Percentiles rank a stretch among this genome's conserved stretches.
Conservation (phyloP, 805 yeast species). For the Myxozyma udenii region DNA sequence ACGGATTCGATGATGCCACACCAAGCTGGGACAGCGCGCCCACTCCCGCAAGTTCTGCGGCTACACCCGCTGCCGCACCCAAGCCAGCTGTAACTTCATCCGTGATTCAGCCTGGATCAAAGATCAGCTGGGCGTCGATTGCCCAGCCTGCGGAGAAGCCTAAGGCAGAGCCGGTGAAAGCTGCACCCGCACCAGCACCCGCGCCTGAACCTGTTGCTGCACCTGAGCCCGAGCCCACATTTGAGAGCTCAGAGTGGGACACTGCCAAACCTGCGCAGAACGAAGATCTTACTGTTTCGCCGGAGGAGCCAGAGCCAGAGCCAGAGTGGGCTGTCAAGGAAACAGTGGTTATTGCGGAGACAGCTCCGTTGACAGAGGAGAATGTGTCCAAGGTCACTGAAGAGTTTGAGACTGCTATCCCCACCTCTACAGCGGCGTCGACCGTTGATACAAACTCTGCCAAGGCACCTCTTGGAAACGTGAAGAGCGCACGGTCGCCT, state of each 20-base stretch:
- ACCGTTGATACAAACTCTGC: conserved; percentile 25
- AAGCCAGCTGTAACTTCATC: conserved; percentile 6
- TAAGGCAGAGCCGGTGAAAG: conserved; percentile 14
- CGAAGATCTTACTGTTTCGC: not conserved
- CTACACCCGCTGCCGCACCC: conserved; percentile 34
- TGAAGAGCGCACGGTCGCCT: conserved; percentile 25
- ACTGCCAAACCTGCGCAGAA: conserved; percentile 3
- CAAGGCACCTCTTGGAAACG: conserved; percentile 31
- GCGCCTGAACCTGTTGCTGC: conserved; percentile 16
- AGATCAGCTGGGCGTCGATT: conserved; percentile 32
- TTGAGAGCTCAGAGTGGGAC: conserved; percentile 8
- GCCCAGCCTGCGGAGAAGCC: conserved; percentile 26
- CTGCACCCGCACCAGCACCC: conserved; percentile 21
- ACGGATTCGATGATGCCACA: not conserved
- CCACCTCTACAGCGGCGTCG: conserved; percentile 32
- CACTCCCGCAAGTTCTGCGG: conserved; percentile 1
- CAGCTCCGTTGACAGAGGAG: conserved; percentile 27
- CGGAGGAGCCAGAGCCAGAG: conserved; percentile 3
- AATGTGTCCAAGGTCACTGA: conserved; percentile 29
- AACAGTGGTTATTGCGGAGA: conserved; percentile 7
- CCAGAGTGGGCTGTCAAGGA: conserved; percentile 10
- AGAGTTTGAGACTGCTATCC: conserved; percentile 27
- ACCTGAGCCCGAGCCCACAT: conserved; percentile 19
- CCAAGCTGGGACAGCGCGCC: not conserved
- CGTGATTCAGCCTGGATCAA: conserved; percentile 27